Evolutionary conservation across 2,329 filamentous ascomycete genomes (phyloP).

Genomic region (Byssochlamys sp.): DNA sequence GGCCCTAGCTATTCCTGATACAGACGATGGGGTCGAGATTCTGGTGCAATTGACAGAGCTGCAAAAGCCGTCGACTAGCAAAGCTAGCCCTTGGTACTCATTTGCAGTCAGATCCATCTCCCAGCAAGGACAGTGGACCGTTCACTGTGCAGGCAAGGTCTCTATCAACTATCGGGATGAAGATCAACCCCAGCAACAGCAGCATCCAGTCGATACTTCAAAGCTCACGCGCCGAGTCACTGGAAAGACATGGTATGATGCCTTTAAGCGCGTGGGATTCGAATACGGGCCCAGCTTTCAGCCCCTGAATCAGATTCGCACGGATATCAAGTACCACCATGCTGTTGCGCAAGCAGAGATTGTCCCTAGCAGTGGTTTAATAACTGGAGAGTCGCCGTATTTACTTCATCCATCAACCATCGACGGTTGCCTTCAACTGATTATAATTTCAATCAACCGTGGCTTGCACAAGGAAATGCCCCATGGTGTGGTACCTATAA

Average conservation of each 20-base stretch:
- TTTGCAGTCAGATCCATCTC: no score
- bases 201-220: background rate
- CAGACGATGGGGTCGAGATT: no score
- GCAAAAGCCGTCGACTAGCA: no score
- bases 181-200: background rate
- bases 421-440: conserved; percentile 12
- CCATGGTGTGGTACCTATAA: conserved; percentile 8
- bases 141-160: no score
- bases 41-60: no score
- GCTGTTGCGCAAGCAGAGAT: no score
- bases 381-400: conserved; percentile 5
- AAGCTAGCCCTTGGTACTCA: no score
- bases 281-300: conserved; percentile 9
- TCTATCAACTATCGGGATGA: background rate
- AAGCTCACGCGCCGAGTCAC: background rate
- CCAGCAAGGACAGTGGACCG: no score
- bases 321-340: background rate
- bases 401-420: conserved; percentile 1
- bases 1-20: no score
- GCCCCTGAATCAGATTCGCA: background rate
- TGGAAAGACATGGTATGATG: conserved; percentile 3
- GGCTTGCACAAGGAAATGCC: conserved; percentile 8
- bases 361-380: background rate
- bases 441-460: conserved; percentile 9
- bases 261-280: conserved; percentile 1